Evolutionary conservation across 192 early-diverging fungal genomes (phyloP).

Genomic region (Umbelopsis sp.): DNA sequence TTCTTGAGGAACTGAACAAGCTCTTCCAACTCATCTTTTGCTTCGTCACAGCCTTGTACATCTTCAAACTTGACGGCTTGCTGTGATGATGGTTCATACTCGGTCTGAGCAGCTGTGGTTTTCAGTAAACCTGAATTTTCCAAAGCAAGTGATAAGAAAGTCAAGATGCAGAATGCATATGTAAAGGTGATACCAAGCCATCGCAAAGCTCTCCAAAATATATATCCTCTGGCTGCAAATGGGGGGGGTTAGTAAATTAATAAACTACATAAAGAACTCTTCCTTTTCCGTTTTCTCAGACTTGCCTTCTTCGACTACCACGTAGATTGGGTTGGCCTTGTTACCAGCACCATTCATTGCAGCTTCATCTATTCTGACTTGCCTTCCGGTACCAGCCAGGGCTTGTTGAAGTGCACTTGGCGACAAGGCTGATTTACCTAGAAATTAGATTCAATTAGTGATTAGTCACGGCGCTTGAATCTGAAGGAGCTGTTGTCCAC

Average conservation of each 20-base stretch:
- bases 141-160: conserved; percentile 64
- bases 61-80: conserved; percentile 85
- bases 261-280: neutral
- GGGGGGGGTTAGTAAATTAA: neutral
- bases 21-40: conserved; percentile 96
- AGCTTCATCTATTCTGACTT: conserved; percentile 34
- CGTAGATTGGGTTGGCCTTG: conserved; percentile 63
- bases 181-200: conserved; percentile 64
- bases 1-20: conserved; percentile 95
- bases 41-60: conserved; percentile 97
- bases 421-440: conserved; percentile 8
- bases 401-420: conserved; percentile 31
- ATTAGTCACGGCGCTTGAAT: neutral
- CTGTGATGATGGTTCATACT: conserved; percentile 58
- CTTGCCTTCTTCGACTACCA: conserved; percentile 60
- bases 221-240: conserved; percentile 49
- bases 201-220: conserved; percentile 58
- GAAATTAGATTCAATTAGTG: neutral
- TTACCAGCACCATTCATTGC: conserved; percentile 41
- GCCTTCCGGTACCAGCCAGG: conserved; percentile 28
- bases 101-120: conserved; percentile 55
- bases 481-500: neutral
- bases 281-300: neutral
- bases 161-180: conserved; percentile 73
- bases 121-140: conserved; percentile 74